These are phyloP conservation scores for Dactylonectria estremocensis DNA, from an alignment of 2,329 filamentous ascomycete species.

Conservation along the genomic window DNA sequence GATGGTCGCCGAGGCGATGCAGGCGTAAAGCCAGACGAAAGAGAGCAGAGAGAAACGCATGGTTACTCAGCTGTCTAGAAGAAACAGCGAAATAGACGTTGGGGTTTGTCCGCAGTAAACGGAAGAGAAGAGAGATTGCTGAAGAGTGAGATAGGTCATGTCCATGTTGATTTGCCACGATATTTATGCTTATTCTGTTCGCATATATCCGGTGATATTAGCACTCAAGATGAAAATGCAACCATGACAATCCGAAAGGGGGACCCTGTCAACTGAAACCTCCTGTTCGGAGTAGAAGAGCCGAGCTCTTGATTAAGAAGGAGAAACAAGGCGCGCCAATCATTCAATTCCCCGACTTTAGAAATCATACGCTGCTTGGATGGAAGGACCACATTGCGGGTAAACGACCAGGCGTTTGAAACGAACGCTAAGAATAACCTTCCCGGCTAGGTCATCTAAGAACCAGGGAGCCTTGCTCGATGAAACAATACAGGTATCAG, in stretches of 20 bases:
- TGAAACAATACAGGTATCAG: not conserved
- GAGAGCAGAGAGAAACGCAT: conserved; percentile 56
- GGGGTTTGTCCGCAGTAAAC: not conserved
- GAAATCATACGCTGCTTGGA: not conserved
- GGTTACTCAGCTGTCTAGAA: not conserved
- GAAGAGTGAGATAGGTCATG: not conserved
- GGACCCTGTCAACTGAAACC: not conserved
- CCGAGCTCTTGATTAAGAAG: not conserved
- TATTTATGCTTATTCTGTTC: no score
- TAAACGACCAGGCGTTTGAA: not conserved
- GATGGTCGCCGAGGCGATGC: conserved; percentile 55
- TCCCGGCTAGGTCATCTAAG: not conserved
- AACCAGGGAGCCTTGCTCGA: no score
- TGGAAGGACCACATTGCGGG: not conserved
- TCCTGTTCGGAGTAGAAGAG: not conserved
- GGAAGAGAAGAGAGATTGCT: not conserved
- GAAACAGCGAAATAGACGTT: not conserved
- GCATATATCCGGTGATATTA: not conserved
- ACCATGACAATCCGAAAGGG: not conserved
- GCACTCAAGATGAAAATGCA: not conserved
- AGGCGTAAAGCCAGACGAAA: conserved; percentile 48
- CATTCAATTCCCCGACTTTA: not conserved
- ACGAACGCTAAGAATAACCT: not conserved
- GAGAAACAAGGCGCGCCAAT: not conserved
- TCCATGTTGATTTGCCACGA: not conserved